Percentiles rank a stretch among this genome's conserved stretches.
Conservation (phyloP, 805 yeast species). For the Candida andamanensis region DNA sequence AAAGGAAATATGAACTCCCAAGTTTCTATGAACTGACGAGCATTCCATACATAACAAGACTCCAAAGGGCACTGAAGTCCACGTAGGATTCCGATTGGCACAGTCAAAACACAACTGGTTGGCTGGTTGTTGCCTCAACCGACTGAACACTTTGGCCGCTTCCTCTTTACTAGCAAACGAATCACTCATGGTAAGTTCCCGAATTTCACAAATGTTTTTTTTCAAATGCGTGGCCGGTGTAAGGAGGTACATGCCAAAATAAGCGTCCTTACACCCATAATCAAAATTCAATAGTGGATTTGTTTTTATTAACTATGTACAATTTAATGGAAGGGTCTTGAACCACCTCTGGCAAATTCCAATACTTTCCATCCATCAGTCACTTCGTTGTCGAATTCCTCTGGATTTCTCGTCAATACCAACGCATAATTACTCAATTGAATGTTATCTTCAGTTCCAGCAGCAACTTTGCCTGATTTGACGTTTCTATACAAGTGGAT, state of each 20-base stretch:
- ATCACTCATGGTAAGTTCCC: slow-evolving; percentile 37
- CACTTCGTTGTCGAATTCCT: slow-evolving; percentile 79
- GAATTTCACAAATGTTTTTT: too few species aligned
- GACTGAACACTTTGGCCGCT: slow-evolving; percentile 57
- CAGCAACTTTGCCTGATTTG: slow-evolving; percentile 91
- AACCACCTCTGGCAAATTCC: slow-evolving; percentile 91
- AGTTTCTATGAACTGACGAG: slow-evolving; percentile 89
- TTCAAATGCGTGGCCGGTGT: too few species aligned
- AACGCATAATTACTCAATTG: slow-evolving; percentile 91
- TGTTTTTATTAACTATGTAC: too few species aligned
- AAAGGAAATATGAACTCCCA: slow-evolving; percentile 95
- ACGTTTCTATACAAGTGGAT: slow-evolving; percentile 81
- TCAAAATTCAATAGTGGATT: too few species aligned
- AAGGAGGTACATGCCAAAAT: too few species aligned
- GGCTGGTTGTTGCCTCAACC: slow-evolving; percentile 59
- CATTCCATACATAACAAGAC: slow-evolving; percentile 90
- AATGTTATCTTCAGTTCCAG: slow-evolving; percentile 92
- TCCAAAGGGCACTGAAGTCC: slow-evolving; percentile 98
- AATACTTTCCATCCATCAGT: slow-evolving; percentile 97
- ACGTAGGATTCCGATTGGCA: slow-evolving; percentile 88
- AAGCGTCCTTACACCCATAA: too few species aligned
- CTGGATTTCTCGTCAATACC: slow-evolving; percentile 91
- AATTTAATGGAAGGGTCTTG: slow-evolving; percentile 67
- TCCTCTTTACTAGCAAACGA: slow-evolving; percentile 64
- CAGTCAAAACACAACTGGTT: slow-evolving; percentile 93